These are phyloP conservation scores for Tuber brumale DNA, from an alignment of 495 filamentous ascomycete genomes.

Conservation along the genomic window DNA sequence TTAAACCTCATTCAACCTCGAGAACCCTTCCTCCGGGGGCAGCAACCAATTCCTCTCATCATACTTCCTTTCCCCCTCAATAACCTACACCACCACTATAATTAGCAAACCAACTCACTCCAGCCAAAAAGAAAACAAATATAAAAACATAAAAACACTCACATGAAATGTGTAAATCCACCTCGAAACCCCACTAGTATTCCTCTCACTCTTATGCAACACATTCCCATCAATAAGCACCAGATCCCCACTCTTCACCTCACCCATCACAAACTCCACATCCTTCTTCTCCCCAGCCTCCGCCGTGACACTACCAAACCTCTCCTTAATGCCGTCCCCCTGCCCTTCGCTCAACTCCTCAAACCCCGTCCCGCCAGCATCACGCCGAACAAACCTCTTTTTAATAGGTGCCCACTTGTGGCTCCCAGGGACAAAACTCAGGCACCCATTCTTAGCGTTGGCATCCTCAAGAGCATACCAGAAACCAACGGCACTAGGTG, in stretches of 20 bases:
- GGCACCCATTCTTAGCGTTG: slow-evolving; percentile 72
- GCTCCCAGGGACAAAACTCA: slow-evolving; percentile 75
- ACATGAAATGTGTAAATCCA: slow-evolving; percentile 96
- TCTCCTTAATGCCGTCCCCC: slow-evolving; percentile 44
- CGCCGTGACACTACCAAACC: slow-evolving; percentile 14
- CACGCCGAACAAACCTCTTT: slow-evolving; percentile 67
- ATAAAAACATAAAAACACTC: slow-evolving; percentile 10
- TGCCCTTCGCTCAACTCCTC: slow-evolving; percentile 48
- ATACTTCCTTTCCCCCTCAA: slow-evolving; percentile 76
- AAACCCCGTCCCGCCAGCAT: slow-evolving; percentile 50
- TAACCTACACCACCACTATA: slow-evolving; percentile 47
- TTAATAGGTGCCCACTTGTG: slow-evolving; percentile 61
- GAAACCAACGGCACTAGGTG: slow-evolving; percentile 67
- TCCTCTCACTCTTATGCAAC: slow-evolving; percentile 92
- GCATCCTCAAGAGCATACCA: slow-evolving; percentile 86
- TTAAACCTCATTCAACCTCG: slow-evolving; percentile 50
- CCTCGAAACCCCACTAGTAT: slow-evolving; percentile 71
- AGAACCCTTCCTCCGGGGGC: slow-evolving; percentile 70
- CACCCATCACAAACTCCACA: slow-evolving; percentile 39
- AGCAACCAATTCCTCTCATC: slow-evolving; percentile 91
- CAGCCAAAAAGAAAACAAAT: not conserved
- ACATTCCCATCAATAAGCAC: slow-evolving; percentile 96
- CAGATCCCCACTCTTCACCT: slow-evolving; percentile 55
- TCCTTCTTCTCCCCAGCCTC: slow-evolving; percentile 13
- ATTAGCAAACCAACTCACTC: slow-evolving; percentile 4